Evolutionary conservation across 495 filamentous ascomycete species (phyloP), one percentile per base, ranked within the genome.

Genomic region (Ramalina peruviana): DNA sequence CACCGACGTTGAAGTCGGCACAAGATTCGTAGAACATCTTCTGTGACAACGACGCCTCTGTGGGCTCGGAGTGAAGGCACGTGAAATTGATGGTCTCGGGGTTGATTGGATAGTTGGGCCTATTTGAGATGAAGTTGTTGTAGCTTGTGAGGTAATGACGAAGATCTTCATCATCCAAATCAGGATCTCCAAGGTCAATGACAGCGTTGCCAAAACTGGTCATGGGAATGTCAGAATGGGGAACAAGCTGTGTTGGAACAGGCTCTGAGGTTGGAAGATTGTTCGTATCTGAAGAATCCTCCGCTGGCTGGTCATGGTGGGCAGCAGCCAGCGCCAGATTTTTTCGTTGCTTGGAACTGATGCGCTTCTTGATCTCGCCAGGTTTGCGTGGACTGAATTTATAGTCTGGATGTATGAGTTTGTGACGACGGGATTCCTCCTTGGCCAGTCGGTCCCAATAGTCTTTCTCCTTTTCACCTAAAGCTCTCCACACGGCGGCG

Each of bases 331-430:
- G 19, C n/a, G 16, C 41, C 12, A 46, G 27, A 17, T 27, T 20
- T 12, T 27, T 1, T n/a, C 13, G 13, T 26, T 52, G 46, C 0
- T 37, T 26, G 30, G 30, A 41, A 11, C 16, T 42, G 19, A 59
- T 54, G 39, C 71, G 68, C 30, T 66, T 63, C 55, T 71, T 72
- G 40, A 65, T 72, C 49, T 73, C 64, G 17, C 62, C 65, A 10
- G 72, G 65, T 52, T 69, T 71, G 37, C 74, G 67, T 27, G 74
- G 74, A 26, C 62, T 58, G 50, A 70, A 74, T 27, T 72, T 65
- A 49, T 74, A 78, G 16, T 66, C 63, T 9, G 72, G 73, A 50
- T 74, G 60, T 9, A 64, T 57, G n/a, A 57, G 45, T 16, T 59
- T 50, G 48, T 76, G 72, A 49, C 65, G 58, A 10, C 42, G 45